These are phyloP conservation scores for Stephanodiscus minutulus DNA, from an alignment of 108 stramenopile species.

Conservation along the genomic window DNA sequence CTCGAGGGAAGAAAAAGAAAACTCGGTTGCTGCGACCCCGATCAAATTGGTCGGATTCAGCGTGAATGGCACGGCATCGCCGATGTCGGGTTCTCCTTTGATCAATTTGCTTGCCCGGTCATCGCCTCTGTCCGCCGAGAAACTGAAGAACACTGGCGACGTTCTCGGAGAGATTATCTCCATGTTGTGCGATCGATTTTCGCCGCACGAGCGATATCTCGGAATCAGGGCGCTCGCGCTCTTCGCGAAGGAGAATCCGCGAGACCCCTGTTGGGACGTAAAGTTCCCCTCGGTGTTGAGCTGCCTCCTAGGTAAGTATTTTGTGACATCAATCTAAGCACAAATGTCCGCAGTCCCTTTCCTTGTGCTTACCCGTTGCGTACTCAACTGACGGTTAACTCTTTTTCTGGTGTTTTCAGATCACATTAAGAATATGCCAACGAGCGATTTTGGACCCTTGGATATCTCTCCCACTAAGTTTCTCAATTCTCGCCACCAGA, in stretches of 20 bases:
- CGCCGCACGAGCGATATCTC: conserved; percentile 36
- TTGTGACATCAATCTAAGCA: neutral
- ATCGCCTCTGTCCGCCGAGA: conserved; percentile 41
- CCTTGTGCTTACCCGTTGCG: neutral
- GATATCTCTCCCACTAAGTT: conserved; percentile 45
- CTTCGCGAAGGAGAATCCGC: conserved; percentile 40
- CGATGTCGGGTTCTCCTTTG: conserved; percentile 31
- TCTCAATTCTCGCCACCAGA: conserved; percentile 28
- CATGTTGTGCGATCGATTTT: conserved; percentile 31
- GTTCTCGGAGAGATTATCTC: conserved; percentile 31
- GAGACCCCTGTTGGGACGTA: conserved; percentile 37
- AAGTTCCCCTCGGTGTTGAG: conserved; percentile 36
- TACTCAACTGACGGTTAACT: neutral
- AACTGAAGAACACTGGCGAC: conserved; percentile 31
- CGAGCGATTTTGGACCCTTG: conserved; percentile 7
- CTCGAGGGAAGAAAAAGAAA: conserved; percentile 18
- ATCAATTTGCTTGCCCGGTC: conserved; percentile 34
- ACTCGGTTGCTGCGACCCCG: conserved; percentile 13
- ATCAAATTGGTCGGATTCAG: conserved; percentile 11
- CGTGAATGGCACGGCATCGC: conserved; percentile 10
- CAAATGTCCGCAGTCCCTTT: neutral
- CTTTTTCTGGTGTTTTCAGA: conserved; percentile 5
- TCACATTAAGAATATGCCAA: conserved; percentile 25
- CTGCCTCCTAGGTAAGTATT: conserved; percentile 34
- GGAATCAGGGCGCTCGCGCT: conserved; percentile 41